Evolutionary conservation across 2,329 filamentous ascomycete species (phyloP), one percentile per base, ranked within the genome.

Genomic region (Colletotrichum magnum): DNA sequence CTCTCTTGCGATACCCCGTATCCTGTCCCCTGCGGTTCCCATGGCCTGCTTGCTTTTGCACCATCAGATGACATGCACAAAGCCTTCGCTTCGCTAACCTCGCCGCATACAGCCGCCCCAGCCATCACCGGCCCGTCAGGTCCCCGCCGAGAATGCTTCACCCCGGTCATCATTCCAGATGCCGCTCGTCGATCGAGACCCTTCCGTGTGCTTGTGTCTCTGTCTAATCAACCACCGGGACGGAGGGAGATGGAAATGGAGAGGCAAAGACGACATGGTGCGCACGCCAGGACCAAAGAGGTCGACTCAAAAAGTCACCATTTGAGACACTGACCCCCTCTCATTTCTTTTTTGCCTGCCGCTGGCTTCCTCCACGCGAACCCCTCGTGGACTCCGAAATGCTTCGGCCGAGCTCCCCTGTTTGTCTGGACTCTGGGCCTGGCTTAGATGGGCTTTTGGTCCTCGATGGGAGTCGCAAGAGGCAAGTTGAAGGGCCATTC

Each of bases 121-220:
- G 32, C 10, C 28, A 39, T 50, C 13, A 15, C 39, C 43, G 51
- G 41, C 51, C 66, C 51, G 56, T n/a, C 43, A 13, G 45, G 51
- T 15, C 6, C n/a, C 43, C 36, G 26, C 43, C 50, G 26, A 21
- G 26, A 66, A 52, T 28, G 58, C 53, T 13, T n/a, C 32, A 4
- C 50, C 15, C 39, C n/a, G 36, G 13, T 18, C 36, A 32, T 51
- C 66, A 60, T 60, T 69, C 66, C 62, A 69, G 50, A 61, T 69
- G 62, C 56, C 52, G 62, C 63, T 56, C 54, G 43, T 66, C 24
- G 66, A 66, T 69, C 66, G 66, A 57, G 50, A 48, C 56, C 62
- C 66, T 56, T 50, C 53, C 66, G 65, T 62, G 48, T 50, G 16
- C 54, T 10, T 10, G 50, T 54, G 62, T 69, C 41, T 57, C 66